A percentile compares a stretch with the other conserved stretches of the same genome.
These are phyloP conservation scores for Limnomonas spitsbergensis DNA, from an alignment of 139 green algal species.

Conservation along the genomic window DNA sequence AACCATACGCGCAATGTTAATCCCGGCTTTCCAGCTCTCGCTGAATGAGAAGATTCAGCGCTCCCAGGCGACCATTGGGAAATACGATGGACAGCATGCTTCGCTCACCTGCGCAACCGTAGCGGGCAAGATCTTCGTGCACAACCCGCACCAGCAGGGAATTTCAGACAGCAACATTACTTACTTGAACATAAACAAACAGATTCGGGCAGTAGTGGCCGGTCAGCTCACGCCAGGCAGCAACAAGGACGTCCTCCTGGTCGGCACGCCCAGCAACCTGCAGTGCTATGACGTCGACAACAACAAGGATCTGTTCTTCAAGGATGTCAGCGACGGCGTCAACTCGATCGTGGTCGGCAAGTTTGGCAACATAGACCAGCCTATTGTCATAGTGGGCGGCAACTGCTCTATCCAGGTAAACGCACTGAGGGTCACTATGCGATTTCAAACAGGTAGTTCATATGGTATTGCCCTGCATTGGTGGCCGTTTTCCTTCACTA, in stretches of 20 bases:
- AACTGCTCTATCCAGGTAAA: conserved; percentile 68
- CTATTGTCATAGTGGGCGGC: conserved; percentile 60
- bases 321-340: conserved; percentile 62
- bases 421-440: no score
- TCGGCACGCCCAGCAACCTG: conserved; percentile 49
- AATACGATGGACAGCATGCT: conserved; percentile 54
- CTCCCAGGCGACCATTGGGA: conserved; percentile 47
- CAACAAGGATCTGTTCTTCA: conserved; percentile 75
- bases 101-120: conserved; percentile 54
- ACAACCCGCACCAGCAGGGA: conserved; percentile 58
- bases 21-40: conserved; percentile 36
- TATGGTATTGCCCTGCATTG: no score
- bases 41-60: conserved; percentile 51
- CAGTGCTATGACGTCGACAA: conserved; percentile 65
- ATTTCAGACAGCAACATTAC: conserved; percentile 39
- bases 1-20: no score
- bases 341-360: conserved; percentile 42
- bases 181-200: conserved; percentile 74
- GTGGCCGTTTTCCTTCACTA: no score
- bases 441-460: no score
- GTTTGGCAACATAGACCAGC: conserved; percentile 21
- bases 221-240: conserved; percentile 20
- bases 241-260: conserved; percentile 57
- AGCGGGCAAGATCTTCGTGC: conserved; percentile 69
- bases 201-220: conserved; percentile 58